Conservation (phyloP, 164 flowering plant genomes). For the Chloranthus sessilifolius region DNA sequence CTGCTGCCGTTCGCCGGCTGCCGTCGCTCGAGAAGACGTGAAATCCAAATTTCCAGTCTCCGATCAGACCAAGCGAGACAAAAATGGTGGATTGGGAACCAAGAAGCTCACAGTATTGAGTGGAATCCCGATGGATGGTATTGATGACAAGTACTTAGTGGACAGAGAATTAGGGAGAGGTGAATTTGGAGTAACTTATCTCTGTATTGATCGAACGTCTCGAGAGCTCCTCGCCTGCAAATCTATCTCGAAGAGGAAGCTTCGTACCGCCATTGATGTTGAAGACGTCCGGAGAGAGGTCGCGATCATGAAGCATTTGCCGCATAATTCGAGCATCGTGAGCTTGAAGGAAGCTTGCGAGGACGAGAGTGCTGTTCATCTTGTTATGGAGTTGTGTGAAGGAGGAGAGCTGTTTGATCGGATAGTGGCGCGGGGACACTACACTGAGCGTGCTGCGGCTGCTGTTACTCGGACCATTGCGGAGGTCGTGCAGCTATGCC, state of each 20-base stretch:
- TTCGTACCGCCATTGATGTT: constrained; percentile 78
- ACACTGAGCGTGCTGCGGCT: constrained; percentile 85
- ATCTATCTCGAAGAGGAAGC: constrained; percentile 84
- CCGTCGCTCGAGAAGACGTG: constrained; percentile 21
- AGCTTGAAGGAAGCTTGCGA: constrained; percentile 78
- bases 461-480: constrained; percentile 69
- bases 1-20: constrained; percentile 24
- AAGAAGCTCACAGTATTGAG: constrained; percentile 14
- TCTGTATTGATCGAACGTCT: constrained; percentile 61
- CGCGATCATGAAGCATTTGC: constrained; percentile 91
- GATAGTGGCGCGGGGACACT: constrained; percentile 87
- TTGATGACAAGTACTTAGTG: constrained; percentile 71
- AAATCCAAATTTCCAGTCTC: neutral
- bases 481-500: constrained; percentile 92
- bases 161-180: constrained; percentile 86
- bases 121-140: constrained; percentile 48
- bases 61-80: constrained; percentile 1
- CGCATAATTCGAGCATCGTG: constrained; percentile 69
- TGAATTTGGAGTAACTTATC: constrained; percentile 85
- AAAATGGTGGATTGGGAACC: neutral
- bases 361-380: constrained; percentile 93
- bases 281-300: constrained; percentile 93
- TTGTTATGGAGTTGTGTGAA: constrained; percentile 93
- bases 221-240: constrained; percentile 79
- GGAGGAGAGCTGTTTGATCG: constrained; percentile 94